These are phyloP conservation scores for Verruconis gallopava DNA, from an alignment of 2,329 filamentous ascomycete genomes.

Conservation along the genomic window DNA sequence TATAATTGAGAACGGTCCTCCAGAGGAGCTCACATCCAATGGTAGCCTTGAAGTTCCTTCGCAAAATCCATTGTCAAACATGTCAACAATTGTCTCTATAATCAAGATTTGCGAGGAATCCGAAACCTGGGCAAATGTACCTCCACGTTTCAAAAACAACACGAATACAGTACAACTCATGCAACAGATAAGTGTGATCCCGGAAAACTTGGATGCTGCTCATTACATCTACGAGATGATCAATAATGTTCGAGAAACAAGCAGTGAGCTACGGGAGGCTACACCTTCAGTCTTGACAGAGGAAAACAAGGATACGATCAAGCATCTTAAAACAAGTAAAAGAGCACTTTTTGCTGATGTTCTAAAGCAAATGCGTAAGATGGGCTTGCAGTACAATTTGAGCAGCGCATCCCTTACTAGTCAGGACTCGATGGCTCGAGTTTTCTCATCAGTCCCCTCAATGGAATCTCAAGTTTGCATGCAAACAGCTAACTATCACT, in stretches of 20 bases:
- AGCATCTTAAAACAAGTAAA: conserved; percentile 84
- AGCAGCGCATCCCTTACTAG: conserved; percentile 57
- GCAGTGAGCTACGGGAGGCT: conserved; percentile 64
- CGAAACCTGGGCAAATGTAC: conserved; percentile 30
- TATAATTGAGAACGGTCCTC: conserved; percentile 28
- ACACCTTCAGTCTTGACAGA: conserved; percentile 73
- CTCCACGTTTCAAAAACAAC: conserved; percentile 57
- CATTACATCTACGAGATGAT: conserved; percentile 54
- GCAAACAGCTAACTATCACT: conserved; percentile 48
- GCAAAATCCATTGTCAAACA: not conserved
- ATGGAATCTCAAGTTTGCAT: conserved; percentile 19
- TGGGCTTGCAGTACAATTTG: conserved; percentile 81
- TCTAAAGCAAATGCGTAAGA: conserved; percentile 65
- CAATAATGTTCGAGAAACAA: conserved; percentile 52
- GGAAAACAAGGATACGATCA: conserved; percentile 71
- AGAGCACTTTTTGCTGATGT: conserved; percentile 82
- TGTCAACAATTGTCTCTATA: too few species aligned
- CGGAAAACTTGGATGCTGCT: conserved; percentile 43
- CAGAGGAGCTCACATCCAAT: conserved; percentile 2
- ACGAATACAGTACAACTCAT: conserved; percentile 62
- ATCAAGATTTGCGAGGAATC: conserved; percentile 18
- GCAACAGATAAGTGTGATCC: conserved; percentile 43
- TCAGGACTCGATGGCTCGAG: conserved; percentile 56
- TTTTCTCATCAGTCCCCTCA: conserved; percentile 46
- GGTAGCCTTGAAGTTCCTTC: not conserved